Percentiles rank a stretch among this genome's conserved stretches.
Evolutionary conservation across 805 yeast genomes (phyloP).

Genomic region (Nakazawaea ernobii): DNA sequence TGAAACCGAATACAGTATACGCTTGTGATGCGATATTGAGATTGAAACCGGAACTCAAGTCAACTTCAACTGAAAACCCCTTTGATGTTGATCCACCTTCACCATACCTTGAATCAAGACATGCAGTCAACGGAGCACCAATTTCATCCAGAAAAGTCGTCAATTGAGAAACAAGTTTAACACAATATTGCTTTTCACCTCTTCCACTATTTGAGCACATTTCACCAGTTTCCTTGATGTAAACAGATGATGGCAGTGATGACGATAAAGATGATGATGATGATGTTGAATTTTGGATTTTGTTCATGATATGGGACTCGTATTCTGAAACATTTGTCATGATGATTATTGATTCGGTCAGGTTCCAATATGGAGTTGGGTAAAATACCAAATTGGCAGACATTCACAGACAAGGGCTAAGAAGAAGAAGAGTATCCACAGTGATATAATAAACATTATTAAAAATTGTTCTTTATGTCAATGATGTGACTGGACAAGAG

Average conservation of each 20-base stretch:
- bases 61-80: conserved; percentile 1
- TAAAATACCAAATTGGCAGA: no score
- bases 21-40: neutral
- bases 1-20: neutral
- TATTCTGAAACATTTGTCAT: neutral
- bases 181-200: conserved; percentile 6
- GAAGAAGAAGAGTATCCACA: no score
- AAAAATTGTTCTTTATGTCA: no score
- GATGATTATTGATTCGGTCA: neutral
- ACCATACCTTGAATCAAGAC: conserved; percentile 7
- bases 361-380: no score
- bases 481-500: no score
- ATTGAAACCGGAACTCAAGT: neutral
- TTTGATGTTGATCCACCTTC: conserved; percentile 11
- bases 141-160: neutral
- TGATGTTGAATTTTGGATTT: neutral
- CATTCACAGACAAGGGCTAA: no score
- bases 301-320: neutral
- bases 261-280: neutral
- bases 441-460: no score
- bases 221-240: conserved; percentile 1
- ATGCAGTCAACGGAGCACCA: conserved; percentile 9
- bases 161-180: neutral
- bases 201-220: neutral
- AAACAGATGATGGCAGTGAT: neutral